Base-by-base conservation (phyloP, 1,139 yeast species). In the Lodderomyces orthopsilosis region DNA sequence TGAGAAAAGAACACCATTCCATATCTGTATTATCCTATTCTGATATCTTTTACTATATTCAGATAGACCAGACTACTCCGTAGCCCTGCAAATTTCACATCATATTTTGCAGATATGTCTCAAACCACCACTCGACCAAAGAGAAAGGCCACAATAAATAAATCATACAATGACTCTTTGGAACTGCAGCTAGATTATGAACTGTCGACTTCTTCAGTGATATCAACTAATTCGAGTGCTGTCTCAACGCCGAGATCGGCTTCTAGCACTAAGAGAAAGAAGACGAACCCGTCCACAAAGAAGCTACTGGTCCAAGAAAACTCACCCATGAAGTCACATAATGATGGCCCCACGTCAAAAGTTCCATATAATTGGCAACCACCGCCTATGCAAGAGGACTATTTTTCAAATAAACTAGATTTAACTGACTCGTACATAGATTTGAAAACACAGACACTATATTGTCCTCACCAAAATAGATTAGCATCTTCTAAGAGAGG, bases 291-390 rank as follows among this genome's bases (percentile, higher is more conserved):
- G 12, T 10, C 19, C 6, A 14, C 34, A 28, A 37, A 35, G 41
- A 42, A 17, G 21, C 30, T 14, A 32, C 35, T 32, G 39, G 40
- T 17, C 5, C 32, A n/a, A 28, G 34, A 30, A 4, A 30, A 26
- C n/a, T 9, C 33, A 4, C 9, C 13, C 34, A 28, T 14, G 8
- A 26, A 37, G 26, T 8, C 24, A 30, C 19, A 4, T 7, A 26
- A 22, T 19, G 38, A 23, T 19, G 6, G 26, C 22, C 32, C 46
- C 42, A 18, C 44, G 26, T 40, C 44, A n/a, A 32, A 35, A 7
- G 40, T 63, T 2, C 74, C 74, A 2, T 54, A 58, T 45, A 73
- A 73, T 52, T 70, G 75, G 75, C 77, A 72, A 49, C 69, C 74
- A 2, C 52, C 56, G 0, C 65, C 67, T 1, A 38, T 43, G 1